Evolutionary conservation across 192 early-diverging fungal genomes (phyloP).

Genomic region (Coemansia sp.): DNA sequence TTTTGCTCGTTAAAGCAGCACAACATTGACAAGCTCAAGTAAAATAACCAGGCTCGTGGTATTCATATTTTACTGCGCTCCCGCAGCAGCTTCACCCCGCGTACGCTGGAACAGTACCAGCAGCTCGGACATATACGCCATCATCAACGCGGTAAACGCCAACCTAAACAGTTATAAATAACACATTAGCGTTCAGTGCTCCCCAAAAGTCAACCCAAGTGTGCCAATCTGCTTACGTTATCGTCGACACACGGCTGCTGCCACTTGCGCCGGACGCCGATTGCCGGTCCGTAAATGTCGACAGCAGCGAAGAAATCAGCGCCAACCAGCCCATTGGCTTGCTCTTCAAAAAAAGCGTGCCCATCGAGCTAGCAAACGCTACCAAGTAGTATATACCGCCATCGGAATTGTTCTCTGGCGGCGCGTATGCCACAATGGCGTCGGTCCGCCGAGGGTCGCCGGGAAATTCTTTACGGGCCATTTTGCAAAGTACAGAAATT

Average conservation of each 20-base stretch:
- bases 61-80: background rate
- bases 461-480: conserved; percentile 44
- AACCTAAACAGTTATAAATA: conserved; percentile 9
- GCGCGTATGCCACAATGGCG: conserved; percentile 36
- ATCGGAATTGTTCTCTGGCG: conserved; percentile 33
- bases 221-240: conserved; percentile 11
- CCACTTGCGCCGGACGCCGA: conserved; percentile 25
- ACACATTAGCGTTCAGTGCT: background rate
- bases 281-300: conserved; percentile 38
- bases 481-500: conserved; percentile 8
- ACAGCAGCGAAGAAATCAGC: conserved; percentile 37
- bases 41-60: background rate
- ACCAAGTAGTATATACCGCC: conserved; percentile 50
- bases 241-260: conserved; percentile 40
- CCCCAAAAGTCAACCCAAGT: background rate
- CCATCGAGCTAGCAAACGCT: conserved; percentile 49
- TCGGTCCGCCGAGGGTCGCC: conserved; percentile 44
- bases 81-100: background rate
- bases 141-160: conserved; percentile 40
- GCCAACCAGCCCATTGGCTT: conserved; percentile 47
- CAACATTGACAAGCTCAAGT: background rate
- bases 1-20: too few relatives aligned
- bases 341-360: conserved; percentile 36
- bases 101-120: conserved; percentile 16
- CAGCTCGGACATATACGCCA: conserved; percentile 46